Percentiles rank a stretch among this genome's conserved stretches.
Evolutionary conservation across 2,329 filamentous ascomycete species (phyloP).

Genomic region (Colletotrichum destructivum): DNA sequence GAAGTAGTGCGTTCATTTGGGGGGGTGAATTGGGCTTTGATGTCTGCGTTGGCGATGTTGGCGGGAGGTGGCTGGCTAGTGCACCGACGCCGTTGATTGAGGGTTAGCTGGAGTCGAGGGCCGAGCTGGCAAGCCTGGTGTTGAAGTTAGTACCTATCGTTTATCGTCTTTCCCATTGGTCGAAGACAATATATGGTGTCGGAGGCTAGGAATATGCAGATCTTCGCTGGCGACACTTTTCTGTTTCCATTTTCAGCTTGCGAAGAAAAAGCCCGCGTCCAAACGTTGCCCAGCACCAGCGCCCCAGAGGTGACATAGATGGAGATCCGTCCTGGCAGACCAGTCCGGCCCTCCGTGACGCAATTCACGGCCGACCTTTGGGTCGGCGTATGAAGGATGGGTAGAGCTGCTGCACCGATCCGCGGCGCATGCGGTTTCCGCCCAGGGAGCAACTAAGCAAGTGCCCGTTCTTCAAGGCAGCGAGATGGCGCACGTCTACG

Average conservation of each 20-base stretch:
- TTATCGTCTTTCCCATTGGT: background rate
- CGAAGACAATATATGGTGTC: background rate
- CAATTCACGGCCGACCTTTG: too few species aligned
- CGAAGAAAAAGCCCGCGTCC: background rate
- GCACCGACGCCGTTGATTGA: conserved; percentile 23
- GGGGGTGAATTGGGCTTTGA: background rate
- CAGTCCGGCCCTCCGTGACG: background rate
- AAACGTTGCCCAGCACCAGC: background rate
- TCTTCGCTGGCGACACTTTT: background rate
- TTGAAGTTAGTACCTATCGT: background rate
- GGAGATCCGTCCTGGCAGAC: background rate
- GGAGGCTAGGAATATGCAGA: background rate
- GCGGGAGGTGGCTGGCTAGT: conserved; percentile 15
- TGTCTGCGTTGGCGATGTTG: background rate
- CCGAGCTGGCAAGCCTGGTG: background rate
- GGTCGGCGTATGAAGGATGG: background rate
- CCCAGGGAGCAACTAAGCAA: background rate
- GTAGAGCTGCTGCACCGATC: conserved; percentile 14
- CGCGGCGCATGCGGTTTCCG: conserved; percentile 17
- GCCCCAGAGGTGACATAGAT: background rate
- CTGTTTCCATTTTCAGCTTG: background rate
- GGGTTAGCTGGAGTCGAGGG: background rate
- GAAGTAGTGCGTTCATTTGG: conserved; percentile 52
- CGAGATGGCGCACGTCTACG: background rate
- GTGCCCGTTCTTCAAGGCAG: conserved; percentile 20